Evolutionary conservation across 352 stramenopile species (phyloP).

Genomic region (Globisporangium abappressorium): DNA sequence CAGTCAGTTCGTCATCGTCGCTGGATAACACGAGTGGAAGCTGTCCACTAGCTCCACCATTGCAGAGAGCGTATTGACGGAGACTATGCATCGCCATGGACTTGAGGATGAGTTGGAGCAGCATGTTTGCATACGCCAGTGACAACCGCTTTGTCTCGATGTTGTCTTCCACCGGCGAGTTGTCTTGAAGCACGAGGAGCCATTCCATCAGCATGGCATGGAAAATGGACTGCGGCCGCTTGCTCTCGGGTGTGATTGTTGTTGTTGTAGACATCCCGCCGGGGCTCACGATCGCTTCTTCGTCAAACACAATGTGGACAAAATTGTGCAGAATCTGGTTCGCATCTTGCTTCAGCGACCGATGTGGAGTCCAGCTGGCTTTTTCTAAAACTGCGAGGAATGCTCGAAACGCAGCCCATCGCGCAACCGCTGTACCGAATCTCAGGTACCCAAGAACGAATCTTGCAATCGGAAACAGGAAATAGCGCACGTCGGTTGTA

Average conservation of each 20-base stretch:
- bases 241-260: conserved; percentile 6
- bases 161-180: conserved; percentile 34
- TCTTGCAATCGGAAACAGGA: conserved; percentile 46
- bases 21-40: conserved; percentile 14
- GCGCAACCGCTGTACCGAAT: conserved; percentile 35
- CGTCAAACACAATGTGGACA: conserved; percentile 57
- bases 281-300: conserved; percentile 24
- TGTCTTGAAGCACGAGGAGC: conserved; percentile 48
- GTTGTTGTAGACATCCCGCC: not conserved
- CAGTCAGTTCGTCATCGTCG: conserved; percentile 41
- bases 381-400: conserved; percentile 63
- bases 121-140: conserved; percentile 44
- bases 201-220: conserved; percentile 50
- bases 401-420: conserved; percentile 51
- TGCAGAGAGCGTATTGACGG: conserved; percentile 3
- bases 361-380: conserved; percentile 38
- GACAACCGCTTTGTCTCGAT: conserved; percentile 41
- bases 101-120: conserved; percentile 69
- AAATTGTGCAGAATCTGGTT: conserved; percentile 52
- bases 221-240: conserved; percentile 28
- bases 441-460: conserved; percentile 55
- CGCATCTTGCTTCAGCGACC: conserved; percentile 37
- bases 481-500: conserved; percentile 39
- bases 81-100: conserved; percentile 49
- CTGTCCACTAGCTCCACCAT: not conserved